Evolutionary conservation across 2,329 filamentous ascomycete genomes (phyloP), one percentile per base, ranked within the genome.

Genomic region (Cryoendolithus antarcticus): DNA sequence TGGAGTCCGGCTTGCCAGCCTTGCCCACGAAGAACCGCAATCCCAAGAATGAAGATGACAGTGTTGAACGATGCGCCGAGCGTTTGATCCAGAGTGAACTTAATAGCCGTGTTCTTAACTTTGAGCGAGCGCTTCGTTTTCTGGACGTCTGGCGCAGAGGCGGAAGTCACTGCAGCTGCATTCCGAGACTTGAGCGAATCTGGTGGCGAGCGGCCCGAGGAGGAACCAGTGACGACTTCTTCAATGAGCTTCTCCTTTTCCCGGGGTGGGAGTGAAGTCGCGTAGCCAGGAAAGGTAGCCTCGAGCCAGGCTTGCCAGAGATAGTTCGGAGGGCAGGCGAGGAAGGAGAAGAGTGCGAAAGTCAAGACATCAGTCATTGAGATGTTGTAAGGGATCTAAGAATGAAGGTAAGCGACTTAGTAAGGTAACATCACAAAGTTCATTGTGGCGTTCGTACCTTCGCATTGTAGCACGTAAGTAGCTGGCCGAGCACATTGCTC

Each of bases 271-370:
- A 50, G 44, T 29, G 30, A 58, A 3, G 57, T 43, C 37, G 70
- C 69, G 49, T 74, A 72, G 1, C 80, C 79, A 0, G 86, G 86
- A 54, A 86, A 93, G 3, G 67, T 62, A 4, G 71, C 65, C 61
- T 94, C 86, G 38, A 94, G 70, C 55, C 73, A 83, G 31, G 75
- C 71, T 68, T 93, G 86, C 86, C 86, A 94, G 51, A 84, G 57
- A 55, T 86, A 84, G 62, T 95, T 95, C 33, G 82, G 82, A 2
- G 86, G 86, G 31, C 79, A 81, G 59, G 72, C 80, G 43, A 93
- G 56, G 28, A 83, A 55, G 47, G 79, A 74, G 65, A 80, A 93
- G 38, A 85, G 54, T 37, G 83, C 63, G 61, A 93, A 94, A 56
- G 86, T 82, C 49, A 86, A 63, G 32, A 93, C 69, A 3, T 81